Percentiles rank a stretch among this genome's conserved stretches.
Conservation (phyloP, 148 eudicot species). For the Vaccinium corymbosum region DNA sequence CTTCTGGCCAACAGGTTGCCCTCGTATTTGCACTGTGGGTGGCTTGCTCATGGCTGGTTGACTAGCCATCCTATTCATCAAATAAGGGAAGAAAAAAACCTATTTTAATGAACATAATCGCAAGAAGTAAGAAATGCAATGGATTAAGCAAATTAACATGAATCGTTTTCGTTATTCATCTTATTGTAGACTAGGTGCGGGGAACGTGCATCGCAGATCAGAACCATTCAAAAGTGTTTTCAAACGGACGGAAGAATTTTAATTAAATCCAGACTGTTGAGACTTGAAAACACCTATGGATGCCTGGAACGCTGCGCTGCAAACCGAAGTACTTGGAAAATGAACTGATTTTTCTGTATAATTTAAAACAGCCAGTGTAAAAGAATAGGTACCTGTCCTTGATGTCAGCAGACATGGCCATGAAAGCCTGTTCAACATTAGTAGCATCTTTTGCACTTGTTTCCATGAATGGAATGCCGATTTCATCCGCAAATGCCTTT, state of each 20-base stretch:
- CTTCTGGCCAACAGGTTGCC: conserved; percentile 71
- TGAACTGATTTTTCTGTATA: neutral
- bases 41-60: conserved; percentile 61
- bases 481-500: conserved; percentile 59
- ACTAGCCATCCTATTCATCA: conserved; percentile 52
- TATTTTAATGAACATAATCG: neutral
- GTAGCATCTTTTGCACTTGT: conserved; percentile 52
- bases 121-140: neutral
- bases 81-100: neutral
- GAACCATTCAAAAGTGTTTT: too few relatives aligned
- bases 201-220: too few relatives aligned
- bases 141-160: neutral
- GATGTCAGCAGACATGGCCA: conserved; percentile 54
- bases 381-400: conserved; percentile 35
- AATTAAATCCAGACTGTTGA: too few relatives aligned
- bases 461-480: conserved; percentile 57
- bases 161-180: too few relatives aligned
- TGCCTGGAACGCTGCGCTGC: too few relatives aligned
- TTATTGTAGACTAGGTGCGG: too few relatives aligned
- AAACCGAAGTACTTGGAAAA: neutral
- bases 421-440: conserved; percentile 54
- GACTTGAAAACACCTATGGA: too few relatives aligned
- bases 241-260: too few relatives aligned
- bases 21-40: conserved; percentile 62
- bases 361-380: neutral